A percentile compares a stretch with the other conserved stretches of the same genome.
Conservation (phyloP, 192 early-diverging fungal species). For the Pilobolus umbonatus region DNA sequence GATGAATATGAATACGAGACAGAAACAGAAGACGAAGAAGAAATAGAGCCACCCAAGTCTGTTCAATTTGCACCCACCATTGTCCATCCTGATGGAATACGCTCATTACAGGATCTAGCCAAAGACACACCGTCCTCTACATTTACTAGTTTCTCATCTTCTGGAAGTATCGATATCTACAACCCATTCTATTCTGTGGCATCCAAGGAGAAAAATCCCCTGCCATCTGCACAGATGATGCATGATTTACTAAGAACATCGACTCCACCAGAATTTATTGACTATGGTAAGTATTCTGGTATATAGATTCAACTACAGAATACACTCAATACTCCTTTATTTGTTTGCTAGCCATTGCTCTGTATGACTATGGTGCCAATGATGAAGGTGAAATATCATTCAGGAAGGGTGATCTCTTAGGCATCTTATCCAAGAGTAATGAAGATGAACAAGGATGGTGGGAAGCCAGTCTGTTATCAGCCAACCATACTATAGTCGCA, state of each 20-base stretch:
- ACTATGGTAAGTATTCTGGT: conserved; percentile 1
- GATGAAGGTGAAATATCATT: conserved; percentile 29
- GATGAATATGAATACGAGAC: conserved; percentile 3
- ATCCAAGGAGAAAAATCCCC: background rate
- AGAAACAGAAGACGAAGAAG: background rate
- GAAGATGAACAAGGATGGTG: conserved; percentile 12
- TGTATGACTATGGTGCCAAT: conserved; percentile 22
- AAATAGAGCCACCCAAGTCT: no score
- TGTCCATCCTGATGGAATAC: no score
- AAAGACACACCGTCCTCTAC: background rate
- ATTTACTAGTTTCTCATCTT: background rate
- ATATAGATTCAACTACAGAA: no score
- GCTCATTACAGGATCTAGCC: background rate
- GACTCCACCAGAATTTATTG: background rate
- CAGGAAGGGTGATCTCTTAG: conserved; percentile 25
- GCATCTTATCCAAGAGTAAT: conserved; percentile 20
- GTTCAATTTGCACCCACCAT: no score
- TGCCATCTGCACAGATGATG: conserved; percentile 6
- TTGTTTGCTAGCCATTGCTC: conserved; percentile 7
- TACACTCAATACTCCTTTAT: background rate
- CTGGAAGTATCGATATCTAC: background rate
- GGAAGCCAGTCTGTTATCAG: conserved; percentile 4
- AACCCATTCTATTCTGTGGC: background rate
- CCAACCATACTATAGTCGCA: background rate
- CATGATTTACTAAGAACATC: no score